Evolutionary conservation across 495 filamentous ascomycete species (phyloP).

Genomic region (Xylaria scruposa): DNA sequence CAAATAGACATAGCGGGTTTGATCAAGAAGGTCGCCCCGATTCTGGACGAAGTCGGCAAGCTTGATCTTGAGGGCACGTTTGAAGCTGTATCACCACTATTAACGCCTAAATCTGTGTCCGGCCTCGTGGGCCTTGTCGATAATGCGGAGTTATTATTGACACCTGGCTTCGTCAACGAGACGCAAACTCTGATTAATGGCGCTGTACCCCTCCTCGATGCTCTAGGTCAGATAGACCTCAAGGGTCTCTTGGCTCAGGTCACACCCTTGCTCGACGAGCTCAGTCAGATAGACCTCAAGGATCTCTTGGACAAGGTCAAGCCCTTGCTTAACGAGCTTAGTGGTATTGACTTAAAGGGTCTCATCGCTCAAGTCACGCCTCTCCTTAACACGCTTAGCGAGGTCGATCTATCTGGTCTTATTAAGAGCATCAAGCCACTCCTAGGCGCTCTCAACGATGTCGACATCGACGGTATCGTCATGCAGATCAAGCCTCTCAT

Average conservation of each 20-base stretch:
- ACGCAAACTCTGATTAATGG: conserved; percentile 57
- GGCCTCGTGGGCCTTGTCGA: conserved; percentile 42
- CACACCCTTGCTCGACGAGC: conserved; percentile 40
- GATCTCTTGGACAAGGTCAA: conserved; percentile 40
- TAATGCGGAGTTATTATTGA: conserved; percentile 51
- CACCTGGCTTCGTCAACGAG: conserved; percentile 49
- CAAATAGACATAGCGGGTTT: conserved; percentile 53
- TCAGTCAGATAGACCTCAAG: conserved; percentile 41
- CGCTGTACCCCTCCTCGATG: conserved; percentile 46
- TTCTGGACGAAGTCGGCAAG: conserved; percentile 54
- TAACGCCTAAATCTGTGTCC: conserved; percentile 42
- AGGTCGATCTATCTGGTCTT: conserved; percentile 42
- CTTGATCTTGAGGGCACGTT: conserved; percentile 45
- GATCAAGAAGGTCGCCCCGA: conserved; percentile 46
- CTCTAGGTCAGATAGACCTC: conserved; percentile 40
- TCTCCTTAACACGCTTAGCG: conserved; percentile 39
- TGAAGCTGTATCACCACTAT: conserved; percentile 38
- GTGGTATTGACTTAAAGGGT: conserved; percentile 46
- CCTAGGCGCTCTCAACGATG: conserved; percentile 40
- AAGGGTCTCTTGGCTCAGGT: conserved; percentile 45
- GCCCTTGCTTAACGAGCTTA: conserved; percentile 43
- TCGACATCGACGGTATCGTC: conserved; percentile 48
- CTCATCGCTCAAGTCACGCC: conserved; percentile 44
- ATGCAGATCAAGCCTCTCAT: conserved; percentile 49
- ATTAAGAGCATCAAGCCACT: conserved; percentile 48